phyloP scores from a whole-genome alignment of 305 asterid genomes.

The Fraxinus paxiana region DNA sequence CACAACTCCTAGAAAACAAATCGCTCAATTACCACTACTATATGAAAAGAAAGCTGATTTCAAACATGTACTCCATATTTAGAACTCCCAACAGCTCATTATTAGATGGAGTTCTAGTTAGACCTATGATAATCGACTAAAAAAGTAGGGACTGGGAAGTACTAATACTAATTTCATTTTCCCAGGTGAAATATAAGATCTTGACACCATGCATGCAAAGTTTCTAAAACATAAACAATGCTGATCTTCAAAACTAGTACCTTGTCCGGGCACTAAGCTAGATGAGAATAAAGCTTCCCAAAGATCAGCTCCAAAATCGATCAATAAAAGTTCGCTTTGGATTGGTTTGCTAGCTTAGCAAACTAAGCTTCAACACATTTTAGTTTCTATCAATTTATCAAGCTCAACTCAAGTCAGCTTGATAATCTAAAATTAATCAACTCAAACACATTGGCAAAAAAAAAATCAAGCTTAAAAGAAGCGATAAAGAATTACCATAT shows the following conservation, averaged over 20 bases:
- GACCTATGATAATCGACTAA: background rate
- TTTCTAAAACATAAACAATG: background rate
- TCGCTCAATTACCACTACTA: background rate
- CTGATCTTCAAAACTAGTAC: background rate
- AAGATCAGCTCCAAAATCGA: background rate
- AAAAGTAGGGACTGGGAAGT: background rate
- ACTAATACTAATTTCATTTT: background rate
- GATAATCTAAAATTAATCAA: background rate
- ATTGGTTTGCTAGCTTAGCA: background rate
- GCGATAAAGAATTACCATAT: slow-evolving; percentile 60
- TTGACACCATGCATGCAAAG: background rate
- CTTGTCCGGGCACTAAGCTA: background rate
- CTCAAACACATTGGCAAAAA: background rate
- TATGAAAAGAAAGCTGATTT: background rate
- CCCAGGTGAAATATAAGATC: background rate
- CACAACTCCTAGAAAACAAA: background rate
- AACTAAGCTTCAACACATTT: background rate
- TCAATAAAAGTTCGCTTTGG: background rate
- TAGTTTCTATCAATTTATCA: background rate
- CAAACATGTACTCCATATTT: background rate
- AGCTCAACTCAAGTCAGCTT: background rate
- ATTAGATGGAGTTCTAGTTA: background rate
- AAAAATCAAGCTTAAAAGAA: slow-evolving; percentile 9
- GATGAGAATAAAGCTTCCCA: too few species aligned
- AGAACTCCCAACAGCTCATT: background rate